phyloP scores from a whole-genome alignment of 2,329 filamentous ascomycete species.

The Fusarium lyarnte region DNA sequence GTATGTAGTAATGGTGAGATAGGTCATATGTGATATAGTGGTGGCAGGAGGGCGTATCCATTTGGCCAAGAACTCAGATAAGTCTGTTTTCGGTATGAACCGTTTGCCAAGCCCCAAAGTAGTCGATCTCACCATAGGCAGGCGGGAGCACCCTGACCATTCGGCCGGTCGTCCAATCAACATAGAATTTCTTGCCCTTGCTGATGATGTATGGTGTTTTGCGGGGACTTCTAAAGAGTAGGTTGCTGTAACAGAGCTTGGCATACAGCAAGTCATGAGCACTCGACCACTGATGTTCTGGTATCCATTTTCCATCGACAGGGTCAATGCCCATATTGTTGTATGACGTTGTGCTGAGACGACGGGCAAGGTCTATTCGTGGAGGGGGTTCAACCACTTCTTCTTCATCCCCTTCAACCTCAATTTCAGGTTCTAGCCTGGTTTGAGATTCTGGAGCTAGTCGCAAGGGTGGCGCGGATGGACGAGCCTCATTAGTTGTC shows the following conservation, averaged over 20 bases:
- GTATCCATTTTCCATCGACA: constrained; percentile 65
- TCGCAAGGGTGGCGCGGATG: constrained; percentile 20
- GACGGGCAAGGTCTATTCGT: constrained; percentile 48
- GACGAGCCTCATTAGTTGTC: constrained; percentile 25
- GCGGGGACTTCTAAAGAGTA: constrained; percentile 65
- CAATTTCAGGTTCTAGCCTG: constrained; percentile 35
- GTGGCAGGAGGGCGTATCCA: not conserved
- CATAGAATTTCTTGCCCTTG: constrained; percentile 66
- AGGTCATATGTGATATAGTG: not conserved
- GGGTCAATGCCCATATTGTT: constrained; percentile 57
- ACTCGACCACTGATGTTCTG: constrained; percentile 63
- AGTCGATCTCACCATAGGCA: constrained; percentile 62
- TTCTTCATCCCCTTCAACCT: constrained; percentile 36
- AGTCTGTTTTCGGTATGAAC: constrained; percentile 60
- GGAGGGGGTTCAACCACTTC: constrained; percentile 37
- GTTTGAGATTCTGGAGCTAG: constrained; percentile 34
- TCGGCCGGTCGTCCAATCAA: constrained; percentile 67
- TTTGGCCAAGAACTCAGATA: constrained; percentile 46
- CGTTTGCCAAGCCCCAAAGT: constrained; percentile 60
- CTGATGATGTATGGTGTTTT: constrained; percentile 67
- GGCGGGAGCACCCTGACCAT: constrained; percentile 65
- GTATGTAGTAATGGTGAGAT: not conserved
- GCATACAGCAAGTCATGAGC: constrained; percentile 69
- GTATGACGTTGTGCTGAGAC: constrained; percentile 58
- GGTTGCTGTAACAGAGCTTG: constrained; percentile 67